Percentiles rank a stretch among this genome's conserved stretches.
Evolutionary conservation across 2,329 filamentous ascomycete genomes (phyloP).

Genomic region (Zymoseptoria ardabiliae): DNA sequence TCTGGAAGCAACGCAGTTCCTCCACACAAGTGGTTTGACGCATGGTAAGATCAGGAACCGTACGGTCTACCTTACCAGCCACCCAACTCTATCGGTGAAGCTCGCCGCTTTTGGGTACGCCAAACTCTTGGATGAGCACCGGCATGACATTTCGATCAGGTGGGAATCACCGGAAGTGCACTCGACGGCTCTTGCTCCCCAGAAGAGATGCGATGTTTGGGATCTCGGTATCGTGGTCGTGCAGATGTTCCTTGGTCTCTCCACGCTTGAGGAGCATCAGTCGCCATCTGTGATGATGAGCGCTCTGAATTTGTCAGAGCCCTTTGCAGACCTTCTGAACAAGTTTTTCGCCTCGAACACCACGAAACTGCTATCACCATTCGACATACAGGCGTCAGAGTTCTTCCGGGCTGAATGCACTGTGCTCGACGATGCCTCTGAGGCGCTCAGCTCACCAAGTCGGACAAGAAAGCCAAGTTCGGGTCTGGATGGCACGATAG

Average conservation of each 20-base stretch:
- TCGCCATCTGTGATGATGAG: constrained; percentile 70
- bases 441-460: neutral
- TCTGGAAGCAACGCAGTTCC: constrained; percentile 77
- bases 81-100: constrained; percentile 45
- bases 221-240: constrained; percentile 85
- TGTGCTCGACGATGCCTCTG: constrained; percentile 27
- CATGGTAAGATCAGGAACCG: constrained; percentile 43
- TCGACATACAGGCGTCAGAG: constrained; percentile 57
- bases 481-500: constrained; percentile 20
- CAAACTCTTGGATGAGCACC: constrained; percentile 49
- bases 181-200: constrained; percentile 4
- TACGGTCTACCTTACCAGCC: constrained; percentile 19
- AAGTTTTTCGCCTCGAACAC: constrained; percentile 80
- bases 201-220: constrained; percentile 87
- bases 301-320: constrained; percentile 61
- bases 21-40: constrained; percentile 75
- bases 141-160: constrained; percentile 9
- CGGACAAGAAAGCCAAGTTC: constrained; percentile 11
- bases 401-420: constrained; percentile 46
- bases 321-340: constrained; percentile 70
- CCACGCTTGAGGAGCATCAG: constrained; percentile 66
- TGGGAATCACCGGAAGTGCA: constrained; percentile 15
- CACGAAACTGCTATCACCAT: constrained; percentile 77
- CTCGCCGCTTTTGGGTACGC: constrained; percentile 69
- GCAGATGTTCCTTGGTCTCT: constrained; percentile 87